A percentile compares a stretch with the other conserved stretches of the same genome.
Conservation (phyloP, 441 rosid genomes). For the Gossypium lobatum region DNA sequence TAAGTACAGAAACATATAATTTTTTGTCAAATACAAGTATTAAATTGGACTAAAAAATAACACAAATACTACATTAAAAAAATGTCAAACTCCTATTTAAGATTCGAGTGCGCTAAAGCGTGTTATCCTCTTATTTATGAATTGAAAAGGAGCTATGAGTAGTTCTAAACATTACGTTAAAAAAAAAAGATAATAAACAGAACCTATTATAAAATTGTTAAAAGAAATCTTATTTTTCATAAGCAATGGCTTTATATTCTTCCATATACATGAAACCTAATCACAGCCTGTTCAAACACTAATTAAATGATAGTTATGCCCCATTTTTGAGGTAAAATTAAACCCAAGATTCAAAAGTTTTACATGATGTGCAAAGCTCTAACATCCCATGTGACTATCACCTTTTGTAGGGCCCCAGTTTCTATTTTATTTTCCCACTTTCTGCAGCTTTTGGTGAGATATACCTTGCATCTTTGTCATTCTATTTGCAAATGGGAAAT, state of each 20-base stretch:
- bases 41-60: no score
- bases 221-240: neutral
- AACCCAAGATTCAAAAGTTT: slow-evolving; percentile 4
- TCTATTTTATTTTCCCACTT: neutral
- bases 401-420: neutral
- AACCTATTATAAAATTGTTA: no score
- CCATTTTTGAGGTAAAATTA: neutral
- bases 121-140: no score
- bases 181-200: no score
- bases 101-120: no score
- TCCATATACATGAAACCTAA: slow-evolving; percentile 26
- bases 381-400: neutral
- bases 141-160: fast-evolving
- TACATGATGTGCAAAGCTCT: slow-evolving; percentile 19
- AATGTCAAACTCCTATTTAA: no score
- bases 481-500: neutral
- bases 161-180: no score
- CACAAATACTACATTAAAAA: no score
- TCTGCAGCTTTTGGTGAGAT: neutral
- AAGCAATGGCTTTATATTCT: slow-evolving; percentile 2
- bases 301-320: slow-evolving; percentile 22
- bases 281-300: slow-evolving; percentile 30
- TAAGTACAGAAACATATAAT: no score
- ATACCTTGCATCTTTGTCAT: slow-evolving; percentile 7
- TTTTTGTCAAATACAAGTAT: no score